Conservation (phyloP, 2,329 filamentous ascomycete genomes). For the Talaromyces funiculosus region DNA sequence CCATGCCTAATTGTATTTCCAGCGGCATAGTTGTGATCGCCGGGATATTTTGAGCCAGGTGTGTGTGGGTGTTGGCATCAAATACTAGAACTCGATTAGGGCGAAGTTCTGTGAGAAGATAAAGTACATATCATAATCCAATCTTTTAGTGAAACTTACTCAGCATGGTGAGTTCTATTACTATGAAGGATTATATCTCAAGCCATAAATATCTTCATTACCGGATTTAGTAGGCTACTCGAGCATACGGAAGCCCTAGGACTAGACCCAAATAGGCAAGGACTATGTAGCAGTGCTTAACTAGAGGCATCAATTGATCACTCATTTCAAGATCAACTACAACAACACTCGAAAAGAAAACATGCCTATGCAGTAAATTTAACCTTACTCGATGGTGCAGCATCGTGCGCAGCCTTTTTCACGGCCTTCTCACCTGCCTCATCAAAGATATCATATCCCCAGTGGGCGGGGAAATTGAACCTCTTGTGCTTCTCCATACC, state of each 20-base stretch:
- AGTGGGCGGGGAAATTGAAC: conserved; percentile 34
- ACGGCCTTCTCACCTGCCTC: conserved; percentile 31
- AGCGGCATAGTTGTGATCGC: not conserved
- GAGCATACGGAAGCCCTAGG: not conserved
- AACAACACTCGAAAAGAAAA: not conserved
- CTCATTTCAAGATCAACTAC: not conserved
- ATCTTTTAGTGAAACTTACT: not conserved
- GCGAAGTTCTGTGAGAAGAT: not conserved
- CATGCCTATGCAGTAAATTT: not conserved
- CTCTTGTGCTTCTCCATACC: conserved; percentile 22
- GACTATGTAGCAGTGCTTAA: not conserved
- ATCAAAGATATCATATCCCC: conserved; percentile 35
- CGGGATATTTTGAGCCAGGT: not conserved
- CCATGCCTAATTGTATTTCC: not conserved
- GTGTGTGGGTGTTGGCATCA: not conserved
- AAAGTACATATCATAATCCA: not conserved
- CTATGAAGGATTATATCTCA: not conserved
- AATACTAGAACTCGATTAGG: not conserved
- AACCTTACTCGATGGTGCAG: not conserved
- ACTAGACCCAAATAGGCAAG: not conserved
- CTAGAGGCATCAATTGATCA: too few relatives aligned
- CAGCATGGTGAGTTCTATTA: not conserved
- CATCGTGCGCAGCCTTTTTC: not conserved
- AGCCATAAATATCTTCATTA: not conserved
- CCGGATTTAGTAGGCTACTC: not conserved